Conservation (phyloP, 495 filamentous ascomycete species). For the Choiromyces venosus region DNA sequence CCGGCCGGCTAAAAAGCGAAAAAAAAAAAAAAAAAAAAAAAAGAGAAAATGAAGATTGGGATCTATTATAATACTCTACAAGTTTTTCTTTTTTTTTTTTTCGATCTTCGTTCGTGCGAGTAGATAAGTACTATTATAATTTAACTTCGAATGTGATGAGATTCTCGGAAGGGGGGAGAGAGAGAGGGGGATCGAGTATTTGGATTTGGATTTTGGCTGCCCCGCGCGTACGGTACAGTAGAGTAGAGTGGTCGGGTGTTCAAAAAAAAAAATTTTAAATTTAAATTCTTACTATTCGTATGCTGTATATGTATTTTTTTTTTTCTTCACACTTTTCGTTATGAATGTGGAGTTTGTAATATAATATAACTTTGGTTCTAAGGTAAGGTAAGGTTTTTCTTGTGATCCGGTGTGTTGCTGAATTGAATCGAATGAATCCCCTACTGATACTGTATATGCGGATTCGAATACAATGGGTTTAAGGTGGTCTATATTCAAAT, state of each 20-base stretch:
- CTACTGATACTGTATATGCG: background rate
- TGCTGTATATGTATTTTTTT: background rate
- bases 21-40: background rate
- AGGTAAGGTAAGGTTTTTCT: background rate
- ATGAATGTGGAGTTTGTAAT: background rate
- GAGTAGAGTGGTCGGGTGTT: too few species aligned
- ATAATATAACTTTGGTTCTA: background rate
- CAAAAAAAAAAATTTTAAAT: too few species aligned
- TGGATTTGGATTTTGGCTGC: background rate
- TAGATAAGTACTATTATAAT: background rate
- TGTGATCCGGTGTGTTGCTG: background rate
- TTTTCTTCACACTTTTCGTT: background rate
- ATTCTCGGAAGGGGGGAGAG: background rate
- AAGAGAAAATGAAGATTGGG: background rate
- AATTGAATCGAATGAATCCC: too few species aligned
- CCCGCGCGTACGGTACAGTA: background rate
- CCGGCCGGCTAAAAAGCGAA: background rate
- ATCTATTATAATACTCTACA: too few species aligned
- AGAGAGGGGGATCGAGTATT: background rate
- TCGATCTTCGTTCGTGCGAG: background rate
- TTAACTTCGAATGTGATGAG: background rate
- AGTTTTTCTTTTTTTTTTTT: background rate
- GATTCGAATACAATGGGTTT: background rate
- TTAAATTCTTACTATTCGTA: too few species aligned
- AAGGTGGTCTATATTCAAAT: background rate